These are phyloP conservation scores for Neurospora discreta DNA, from an alignment of 495 filamentous ascomycete genomes.

Conservation along the genomic window DNA sequence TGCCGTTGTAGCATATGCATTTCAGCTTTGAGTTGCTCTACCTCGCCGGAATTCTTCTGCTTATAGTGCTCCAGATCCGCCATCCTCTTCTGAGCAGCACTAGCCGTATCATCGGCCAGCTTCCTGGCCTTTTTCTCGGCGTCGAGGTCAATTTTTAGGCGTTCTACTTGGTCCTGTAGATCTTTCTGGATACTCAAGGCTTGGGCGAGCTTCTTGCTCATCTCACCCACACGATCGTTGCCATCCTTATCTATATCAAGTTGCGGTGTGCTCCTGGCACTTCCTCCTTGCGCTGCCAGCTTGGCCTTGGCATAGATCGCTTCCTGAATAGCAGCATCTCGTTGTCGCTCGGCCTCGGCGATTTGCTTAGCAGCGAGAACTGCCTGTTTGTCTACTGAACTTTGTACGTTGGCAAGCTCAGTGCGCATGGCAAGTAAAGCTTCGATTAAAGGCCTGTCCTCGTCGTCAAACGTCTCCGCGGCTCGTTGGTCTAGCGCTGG, in stretches of 20 bases:
- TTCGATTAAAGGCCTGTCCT: conserved; percentile 85
- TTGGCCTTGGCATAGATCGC: conserved; percentile 92
- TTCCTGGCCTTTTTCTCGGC: conserved; percentile 70
- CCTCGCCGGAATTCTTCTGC: conserved; percentile 67
- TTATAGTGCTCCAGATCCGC: conserved; percentile 71
- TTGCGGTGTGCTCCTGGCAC: conserved; percentile 58
- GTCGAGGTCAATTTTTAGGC: conserved; percentile 56
- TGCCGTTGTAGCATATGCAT: conserved; percentile 65
- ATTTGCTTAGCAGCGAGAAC: conserved; percentile 75
- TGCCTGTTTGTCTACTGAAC: conserved; percentile 75
- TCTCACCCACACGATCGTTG: conserved; percentile 62
- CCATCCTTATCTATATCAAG: conserved; percentile 52
- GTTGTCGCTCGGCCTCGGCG: conserved; percentile 83
- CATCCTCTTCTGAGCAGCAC: conserved; percentile 71
- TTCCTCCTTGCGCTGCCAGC: conserved; percentile 69
- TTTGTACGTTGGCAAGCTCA: conserved; percentile 76
- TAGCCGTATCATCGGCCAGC: conserved; percentile 78
- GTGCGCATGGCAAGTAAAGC: conserved; percentile 82
- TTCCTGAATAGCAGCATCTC: conserved; percentile 84
- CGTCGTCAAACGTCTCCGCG: conserved; percentile 70
- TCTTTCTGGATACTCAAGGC: conserved; percentile 70
- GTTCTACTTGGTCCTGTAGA: conserved; percentile 56
- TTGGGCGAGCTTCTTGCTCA: conserved; percentile 69
- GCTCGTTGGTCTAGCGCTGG: conserved; percentile 66
- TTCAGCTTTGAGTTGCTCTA: conserved; percentile 75